Base-by-base conservation (phyloP, 163 green algal species). In the Chlamydomonas reinhardtii region DNA sequence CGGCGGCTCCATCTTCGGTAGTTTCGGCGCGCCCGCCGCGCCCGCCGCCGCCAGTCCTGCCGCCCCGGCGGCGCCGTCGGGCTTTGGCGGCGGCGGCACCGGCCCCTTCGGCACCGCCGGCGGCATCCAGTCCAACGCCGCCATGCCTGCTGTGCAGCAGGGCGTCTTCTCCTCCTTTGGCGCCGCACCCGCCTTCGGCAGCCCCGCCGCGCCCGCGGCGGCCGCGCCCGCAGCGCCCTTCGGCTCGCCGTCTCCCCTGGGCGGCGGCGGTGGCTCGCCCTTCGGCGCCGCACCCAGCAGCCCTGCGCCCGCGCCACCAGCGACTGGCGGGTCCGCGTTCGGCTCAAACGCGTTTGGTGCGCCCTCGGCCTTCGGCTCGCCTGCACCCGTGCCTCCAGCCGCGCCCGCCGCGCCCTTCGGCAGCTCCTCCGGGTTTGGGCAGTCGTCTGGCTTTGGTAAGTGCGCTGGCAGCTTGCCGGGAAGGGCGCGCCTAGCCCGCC, bases 161-260 rank as follows among this genome's bases (percentile, higher is more conserved):
- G 69, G 80, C 24, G 29, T 86, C 4, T 86, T 86, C 19, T 86
- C 80, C 6, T 11, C 27, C 9, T 86, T 86, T 5, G 80, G 80
- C 35, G 54, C 73, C 70, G 54, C 69, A 0, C 56, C 70, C 0
- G 80, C 70, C 6, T 86, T 86, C 35, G 56, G 80, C n/a, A 79
- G 69, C 80, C 80, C 80, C 16, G 69, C 69, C 22, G 64, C 37
- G 12, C 32, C 68, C 19, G 77, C 64, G 2, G 34, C 77, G 22
- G 34, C 56, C 1, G 34, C 68, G 56, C 54, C 80, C n/a, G 69
- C 69, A 9, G 48, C 14, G 48, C 48, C 48, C 16, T 86, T 86
- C 70, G 80, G 80, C 27, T 65, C 39, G 3, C 80, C 70, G 5
- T 74, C 80, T 1, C 32, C 70, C 5, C 27, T 86, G 0, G 80